These are phyloP conservation scores for Melaleuca alternifolia DNA, from an alignment of 345 rosid genomes.

Conservation along the genomic window DNA sequence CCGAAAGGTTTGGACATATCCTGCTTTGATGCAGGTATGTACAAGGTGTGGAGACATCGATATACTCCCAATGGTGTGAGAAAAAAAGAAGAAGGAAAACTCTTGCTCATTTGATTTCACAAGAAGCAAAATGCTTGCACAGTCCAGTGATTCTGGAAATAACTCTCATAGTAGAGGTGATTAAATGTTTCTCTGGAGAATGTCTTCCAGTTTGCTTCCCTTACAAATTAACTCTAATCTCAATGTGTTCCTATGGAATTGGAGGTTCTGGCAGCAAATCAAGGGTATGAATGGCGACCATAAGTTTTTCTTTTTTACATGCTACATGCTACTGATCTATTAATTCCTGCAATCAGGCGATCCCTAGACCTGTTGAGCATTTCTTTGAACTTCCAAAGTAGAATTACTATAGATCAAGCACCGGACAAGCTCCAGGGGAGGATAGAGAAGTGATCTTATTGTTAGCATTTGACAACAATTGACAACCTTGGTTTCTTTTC, in stretches of 20 bases:
- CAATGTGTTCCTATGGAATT: background rate
- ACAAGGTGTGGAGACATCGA: too few species aligned
- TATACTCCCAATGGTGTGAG: too few species aligned
- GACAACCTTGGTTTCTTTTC: slow-evolving; percentile 6
- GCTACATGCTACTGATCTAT: too few species aligned
- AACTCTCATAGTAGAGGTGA: background rate
- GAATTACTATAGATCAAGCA: too few species aligned
- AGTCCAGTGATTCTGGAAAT: background rate
- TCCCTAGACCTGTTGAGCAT: too few species aligned
- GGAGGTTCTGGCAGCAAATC: too few species aligned
- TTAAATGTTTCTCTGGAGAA: background rate
- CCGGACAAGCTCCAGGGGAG: background rate
- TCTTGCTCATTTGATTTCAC: background rate
- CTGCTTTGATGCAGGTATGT: background rate
- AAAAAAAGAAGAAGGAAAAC: too few species aligned
- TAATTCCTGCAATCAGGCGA: too few species aligned
- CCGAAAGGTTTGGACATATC: background rate
- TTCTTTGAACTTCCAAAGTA: background rate
- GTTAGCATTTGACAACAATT: too few species aligned
- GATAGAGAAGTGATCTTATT: background rate
- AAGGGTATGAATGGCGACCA: too few species aligned
- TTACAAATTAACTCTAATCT: background rate
- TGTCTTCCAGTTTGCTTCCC: background rate
- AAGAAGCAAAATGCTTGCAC: background rate
- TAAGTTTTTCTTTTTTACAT: too few species aligned